phyloP scores from a whole-genome alignment of 768 basidiomycete genomes.

The Basidioascus undulatus region DNA sequence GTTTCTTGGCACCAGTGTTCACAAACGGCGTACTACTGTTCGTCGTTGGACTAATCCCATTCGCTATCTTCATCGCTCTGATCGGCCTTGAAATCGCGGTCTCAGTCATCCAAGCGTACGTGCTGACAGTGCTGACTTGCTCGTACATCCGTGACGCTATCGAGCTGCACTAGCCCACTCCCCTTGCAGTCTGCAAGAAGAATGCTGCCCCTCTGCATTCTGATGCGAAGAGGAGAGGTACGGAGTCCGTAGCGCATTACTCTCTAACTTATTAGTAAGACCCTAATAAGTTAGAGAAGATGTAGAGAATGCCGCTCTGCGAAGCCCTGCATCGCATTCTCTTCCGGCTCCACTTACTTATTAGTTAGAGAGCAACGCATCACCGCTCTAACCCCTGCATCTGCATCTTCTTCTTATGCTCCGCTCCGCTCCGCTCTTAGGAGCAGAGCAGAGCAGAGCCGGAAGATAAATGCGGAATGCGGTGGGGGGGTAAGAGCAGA shows the following conservation, averaged over 20 bases:
- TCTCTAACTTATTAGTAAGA: no score
- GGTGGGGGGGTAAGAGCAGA: no score
- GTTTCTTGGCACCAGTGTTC: slow-evolving; percentile 12
- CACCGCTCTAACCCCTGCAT: not conserved
- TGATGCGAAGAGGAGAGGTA: no score
- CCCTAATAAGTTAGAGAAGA: no score
- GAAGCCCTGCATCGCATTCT: no score
- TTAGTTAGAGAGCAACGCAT: not conserved
- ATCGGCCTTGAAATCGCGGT: slow-evolving; percentile 14
- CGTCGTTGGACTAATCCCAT: slow-evolving; percentile 12
- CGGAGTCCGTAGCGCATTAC: no score
- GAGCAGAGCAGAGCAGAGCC: not conserved
- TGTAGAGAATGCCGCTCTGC: not conserved
- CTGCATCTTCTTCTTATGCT: not conserved
- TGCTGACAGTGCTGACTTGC: slow-evolving; percentile 11
- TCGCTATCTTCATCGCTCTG: slow-evolving; percentile 13
- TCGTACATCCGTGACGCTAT: slow-evolving; percentile 12
- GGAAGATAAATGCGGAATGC: not conserved
- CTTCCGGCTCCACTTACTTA: no score
- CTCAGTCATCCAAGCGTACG: slow-evolving; percentile 14
- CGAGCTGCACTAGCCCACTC: slow-evolving; percentile 13
- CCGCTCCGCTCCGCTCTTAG: no score
- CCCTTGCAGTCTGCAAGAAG: no score
- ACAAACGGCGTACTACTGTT: slow-evolving; percentile 10
- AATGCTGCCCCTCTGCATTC: no score